Evolutionary conservation across 2,329 filamentous ascomycete species (phyloP).

Genomic region (Mollisiaceae sp.): DNA sequence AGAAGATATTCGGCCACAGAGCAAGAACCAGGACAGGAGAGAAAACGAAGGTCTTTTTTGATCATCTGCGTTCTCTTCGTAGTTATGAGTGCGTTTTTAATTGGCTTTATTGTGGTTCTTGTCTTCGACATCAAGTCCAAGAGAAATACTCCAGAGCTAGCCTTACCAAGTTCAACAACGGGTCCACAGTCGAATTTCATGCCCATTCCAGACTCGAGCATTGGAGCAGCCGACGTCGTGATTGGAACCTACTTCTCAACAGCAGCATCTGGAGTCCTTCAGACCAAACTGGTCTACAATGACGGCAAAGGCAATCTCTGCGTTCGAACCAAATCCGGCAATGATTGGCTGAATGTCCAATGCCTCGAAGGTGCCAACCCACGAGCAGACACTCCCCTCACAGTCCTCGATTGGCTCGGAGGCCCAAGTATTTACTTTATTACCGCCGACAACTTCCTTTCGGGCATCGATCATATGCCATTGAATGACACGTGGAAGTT

Average conservation of each 20-base stretch:
- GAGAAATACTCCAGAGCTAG: neutral
- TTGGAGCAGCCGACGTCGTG: neutral
- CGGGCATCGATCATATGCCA: slow-evolving; percentile 22
- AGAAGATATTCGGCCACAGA: neutral
- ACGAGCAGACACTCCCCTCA: neutral
- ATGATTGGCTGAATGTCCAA: neutral
- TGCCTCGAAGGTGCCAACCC: slow-evolving; percentile 4
- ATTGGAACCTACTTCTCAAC: neutral
- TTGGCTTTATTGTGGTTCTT: neutral
- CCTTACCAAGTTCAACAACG: neutral
- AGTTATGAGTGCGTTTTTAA: neutral
- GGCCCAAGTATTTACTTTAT: slow-evolving; percentile 26
- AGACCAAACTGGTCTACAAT: neutral
- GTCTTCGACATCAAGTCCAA: neutral
- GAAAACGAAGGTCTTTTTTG: neutral
- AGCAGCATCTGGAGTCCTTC: neutral
- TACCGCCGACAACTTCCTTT: slow-evolving; percentile 15
- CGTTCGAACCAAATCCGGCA: neutral
- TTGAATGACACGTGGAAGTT: slow-evolving; percentile 22
- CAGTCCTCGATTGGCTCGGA: slow-evolving; percentile 2
- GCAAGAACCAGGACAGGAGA: neutral
- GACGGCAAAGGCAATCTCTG: neutral
- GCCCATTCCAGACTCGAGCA: neutral
- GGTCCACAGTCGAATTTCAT: neutral
- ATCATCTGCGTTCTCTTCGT: neutral